These are phyloP conservation scores for Pseudoperonospora humuli DNA, from an alignment of 352 stramenopile species.

Conservation along the genomic window DNA sequence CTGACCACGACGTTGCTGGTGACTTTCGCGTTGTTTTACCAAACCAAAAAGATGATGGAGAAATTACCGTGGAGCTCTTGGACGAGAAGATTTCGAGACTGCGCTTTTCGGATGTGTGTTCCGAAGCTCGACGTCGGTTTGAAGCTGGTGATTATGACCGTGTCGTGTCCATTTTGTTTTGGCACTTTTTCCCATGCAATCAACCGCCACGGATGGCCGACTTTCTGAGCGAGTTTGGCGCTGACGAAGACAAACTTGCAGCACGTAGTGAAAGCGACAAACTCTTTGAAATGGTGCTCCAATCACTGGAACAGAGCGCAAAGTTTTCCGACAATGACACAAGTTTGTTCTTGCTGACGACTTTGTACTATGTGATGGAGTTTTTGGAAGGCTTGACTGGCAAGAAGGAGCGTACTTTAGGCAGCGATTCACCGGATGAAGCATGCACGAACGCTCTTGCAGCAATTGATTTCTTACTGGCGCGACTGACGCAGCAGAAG, in stretches of 20 bases:
- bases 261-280: slow-evolving; percentile 4
- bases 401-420: slow-evolving; percentile 7
- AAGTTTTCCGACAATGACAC: slow-evolving; percentile 26
- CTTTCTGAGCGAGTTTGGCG: slow-evolving; percentile 46
- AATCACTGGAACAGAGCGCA: slow-evolving; percentile 30
- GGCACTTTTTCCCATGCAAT: slow-evolving; percentile 46
- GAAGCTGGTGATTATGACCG: slow-evolving; percentile 29
- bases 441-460: slow-evolving; percentile 29
- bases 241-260: slow-evolving; percentile 12
- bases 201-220: slow-evolving; percentile 40
- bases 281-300: slow-evolving; percentile 35
- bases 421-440: slow-evolving; percentile 21
- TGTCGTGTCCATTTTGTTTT: slow-evolving; percentile 32
- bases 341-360: slow-evolving; percentile 32
- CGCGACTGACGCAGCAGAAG: slow-evolving; percentile 17
- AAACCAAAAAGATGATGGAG: slow-evolving; percentile 33
- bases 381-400: slow-evolving; percentile 27
- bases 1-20: background rate
- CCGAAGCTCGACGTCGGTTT: slow-evolving; percentile 38
- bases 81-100: slow-evolving; percentile 43
- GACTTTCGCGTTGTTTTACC: slow-evolving; percentile 26
- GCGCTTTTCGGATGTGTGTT: slow-evolving; percentile 49
- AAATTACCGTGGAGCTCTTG: slow-evolving; percentile 35
- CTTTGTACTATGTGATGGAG: slow-evolving; percentile 30
- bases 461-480: slow-evolving; percentile 30